These are phyloP conservation scores for Coemansia sp. DNA, from an alignment of 192 early-diverging fungal genomes.

Conservation along the genomic window DNA sequence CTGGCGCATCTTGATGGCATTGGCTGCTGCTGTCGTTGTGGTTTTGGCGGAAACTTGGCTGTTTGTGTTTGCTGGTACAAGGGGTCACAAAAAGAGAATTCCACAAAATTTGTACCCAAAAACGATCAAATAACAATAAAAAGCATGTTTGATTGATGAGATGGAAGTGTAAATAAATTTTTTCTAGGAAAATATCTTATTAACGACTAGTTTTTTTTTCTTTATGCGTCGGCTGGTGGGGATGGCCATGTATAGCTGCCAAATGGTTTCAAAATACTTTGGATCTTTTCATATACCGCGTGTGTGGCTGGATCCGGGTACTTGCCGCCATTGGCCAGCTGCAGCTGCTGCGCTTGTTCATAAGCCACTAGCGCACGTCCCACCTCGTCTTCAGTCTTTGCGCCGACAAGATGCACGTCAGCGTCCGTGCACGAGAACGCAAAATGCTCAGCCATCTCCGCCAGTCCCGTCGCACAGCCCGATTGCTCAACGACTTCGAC, in stretches of 20 bases:
- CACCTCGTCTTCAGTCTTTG: conserved; percentile 31
- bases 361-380: conserved; percentile 30
- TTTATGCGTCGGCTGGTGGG: conserved; percentile 30
- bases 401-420: conserved; percentile 46
- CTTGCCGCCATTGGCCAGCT: conserved; percentile 11
- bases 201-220: not conserved
- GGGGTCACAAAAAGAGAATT: conserved; percentile 44
- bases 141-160: not conserved
- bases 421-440: conserved; percentile 24
- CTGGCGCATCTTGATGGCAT: conserved; percentile 38
- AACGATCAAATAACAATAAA: not conserved
- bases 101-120: not conserved
- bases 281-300: conserved; percentile 19
- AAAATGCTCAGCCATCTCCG: conserved; percentile 59
- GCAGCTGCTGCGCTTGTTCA: conserved; percentile 7
- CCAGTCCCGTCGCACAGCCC: conserved; percentile 42
- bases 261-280: conserved; percentile 33
- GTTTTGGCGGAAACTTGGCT: conserved; percentile 42
- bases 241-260: conserved; percentile 46
- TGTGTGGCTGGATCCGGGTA: conserved; percentile 17
- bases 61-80: conserved; percentile 35
- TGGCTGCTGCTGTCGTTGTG: conserved; percentile 29
- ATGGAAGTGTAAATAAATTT: not conserved
- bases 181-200: no score
- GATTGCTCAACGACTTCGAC: conserved; percentile 34